Conservation (phyloP, 192 early-diverging fungal genomes). For the Coemansia aciculifera region DNA sequence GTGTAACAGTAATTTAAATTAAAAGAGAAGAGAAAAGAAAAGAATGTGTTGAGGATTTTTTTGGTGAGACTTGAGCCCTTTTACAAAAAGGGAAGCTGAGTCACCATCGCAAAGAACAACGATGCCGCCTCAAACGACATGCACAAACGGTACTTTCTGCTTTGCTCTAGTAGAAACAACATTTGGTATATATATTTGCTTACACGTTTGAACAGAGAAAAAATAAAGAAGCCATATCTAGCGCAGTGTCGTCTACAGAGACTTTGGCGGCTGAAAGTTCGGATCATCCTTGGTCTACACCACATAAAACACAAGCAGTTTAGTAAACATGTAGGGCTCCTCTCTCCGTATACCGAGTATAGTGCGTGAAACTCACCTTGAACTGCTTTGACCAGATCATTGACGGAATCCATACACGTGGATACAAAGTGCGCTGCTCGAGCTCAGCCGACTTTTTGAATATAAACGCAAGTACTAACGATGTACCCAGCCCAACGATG, state of each 20-base stretch:
- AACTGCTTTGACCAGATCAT: slow-evolving; percentile 60
- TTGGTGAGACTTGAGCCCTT: not conserved
- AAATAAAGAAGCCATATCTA: not conserved
- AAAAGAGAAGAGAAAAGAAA: slow-evolving; percentile 1
- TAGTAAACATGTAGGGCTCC: not conserved
- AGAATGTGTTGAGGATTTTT: not conserved
- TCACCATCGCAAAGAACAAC: not conserved
- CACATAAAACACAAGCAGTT: not conserved
- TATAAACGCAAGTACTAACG: slow-evolving; percentile 42
- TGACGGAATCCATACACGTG: slow-evolving; percentile 57
- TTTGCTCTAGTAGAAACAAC: not conserved
- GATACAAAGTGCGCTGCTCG: slow-evolving; percentile 52
- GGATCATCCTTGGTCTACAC: slow-evolving; percentile 42
- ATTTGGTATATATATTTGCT: not conserved
- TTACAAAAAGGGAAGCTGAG: not conserved
- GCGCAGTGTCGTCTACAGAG: slow-evolving; percentile 20
- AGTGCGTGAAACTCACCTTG: slow-evolving; percentile 21
- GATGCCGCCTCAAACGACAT: not conserved
- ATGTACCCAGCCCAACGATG: slow-evolving; percentile 30
- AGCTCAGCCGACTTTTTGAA: slow-evolving; percentile 63
- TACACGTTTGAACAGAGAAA: not conserved
- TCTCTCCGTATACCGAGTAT: too few relatives aligned
- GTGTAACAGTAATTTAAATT: not conserved
- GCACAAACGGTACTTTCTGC: not conserved
- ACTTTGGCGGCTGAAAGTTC: slow-evolving; percentile 55